Percentiles rank a stretch among this genome's conserved stretches.
These are phyloP conservation scores for Leishmania martiniquensis DNA, from an alignment of 208 protist species.

Conservation along the genomic window DNA sequence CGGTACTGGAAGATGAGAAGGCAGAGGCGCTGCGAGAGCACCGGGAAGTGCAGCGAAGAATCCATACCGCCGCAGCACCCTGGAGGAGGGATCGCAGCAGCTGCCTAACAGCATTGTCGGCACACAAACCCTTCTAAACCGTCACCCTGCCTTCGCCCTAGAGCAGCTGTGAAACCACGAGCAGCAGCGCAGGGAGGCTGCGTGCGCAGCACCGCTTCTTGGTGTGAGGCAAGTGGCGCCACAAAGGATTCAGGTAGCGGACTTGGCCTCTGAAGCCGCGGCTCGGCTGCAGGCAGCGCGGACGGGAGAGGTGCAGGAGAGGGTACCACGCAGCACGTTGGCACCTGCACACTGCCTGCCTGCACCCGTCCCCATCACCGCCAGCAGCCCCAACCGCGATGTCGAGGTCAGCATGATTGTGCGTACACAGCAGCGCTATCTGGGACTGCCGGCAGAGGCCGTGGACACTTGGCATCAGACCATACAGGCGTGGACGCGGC, in stretches of 20 bases:
- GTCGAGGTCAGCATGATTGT: constrained; percentile 9
- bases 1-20: constrained; percentile 13
- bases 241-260: constrained; percentile 5
- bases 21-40: constrained; percentile 31
- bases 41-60: constrained; percentile 29
- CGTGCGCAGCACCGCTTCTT: background rate
- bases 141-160: constrained; percentile 39
- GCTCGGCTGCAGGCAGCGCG: constrained; percentile 1
- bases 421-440: constrained; percentile 9
- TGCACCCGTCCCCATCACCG: background rate
- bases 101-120: background rate
- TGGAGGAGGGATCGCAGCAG: background rate
- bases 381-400: background rate
- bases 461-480: constrained; percentile 24
- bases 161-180: constrained; percentile 33
- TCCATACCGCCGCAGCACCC: constrained; percentile 14
- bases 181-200: background rate
- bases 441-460: constrained; percentile 13
- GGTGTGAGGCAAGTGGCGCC: constrained; percentile 1
- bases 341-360: background rate
- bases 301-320: background rate
- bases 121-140: background rate
- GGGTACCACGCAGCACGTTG: background rate
- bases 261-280: constrained; percentile 23
- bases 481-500: constrained; percentile 26